Conservation (phyloP, 2,329 filamentous ascomycete genomes). For the Aspergillus fischeri region DNA sequence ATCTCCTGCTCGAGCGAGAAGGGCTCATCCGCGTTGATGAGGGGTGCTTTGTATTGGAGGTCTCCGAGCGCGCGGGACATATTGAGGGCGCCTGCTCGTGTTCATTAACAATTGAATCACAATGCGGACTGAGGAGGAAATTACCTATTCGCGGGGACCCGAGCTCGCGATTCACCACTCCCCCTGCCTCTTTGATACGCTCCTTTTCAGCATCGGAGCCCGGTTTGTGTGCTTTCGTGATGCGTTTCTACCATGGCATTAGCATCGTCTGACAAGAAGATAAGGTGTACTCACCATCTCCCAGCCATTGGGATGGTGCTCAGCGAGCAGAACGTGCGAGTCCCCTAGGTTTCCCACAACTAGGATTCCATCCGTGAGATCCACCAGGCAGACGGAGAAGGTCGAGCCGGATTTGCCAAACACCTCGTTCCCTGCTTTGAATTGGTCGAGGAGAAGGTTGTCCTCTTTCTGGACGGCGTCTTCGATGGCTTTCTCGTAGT, state of each 20-base stretch:
- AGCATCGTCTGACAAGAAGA: background rate
- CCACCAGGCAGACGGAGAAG: background rate
- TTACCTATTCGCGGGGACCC: constrained; percentile 4
- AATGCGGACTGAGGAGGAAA: background rate
- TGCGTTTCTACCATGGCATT: background rate
- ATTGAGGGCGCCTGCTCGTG: constrained; percentile 4
- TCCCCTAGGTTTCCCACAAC: background rate
- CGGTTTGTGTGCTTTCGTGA: constrained; percentile 7
- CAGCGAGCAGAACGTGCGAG: constrained; percentile 1
- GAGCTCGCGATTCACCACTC: background rate
- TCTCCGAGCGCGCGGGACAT: constrained; percentile 11
- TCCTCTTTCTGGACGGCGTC: background rate
- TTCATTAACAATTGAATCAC: background rate
- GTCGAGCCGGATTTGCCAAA: background rate
- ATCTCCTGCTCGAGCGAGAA: background rate
- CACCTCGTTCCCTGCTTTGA: background rate
- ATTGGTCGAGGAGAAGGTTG: background rate
- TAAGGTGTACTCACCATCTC: background rate
- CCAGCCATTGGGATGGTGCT: background rate
- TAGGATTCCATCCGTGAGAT: background rate
- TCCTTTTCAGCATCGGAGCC: background rate
- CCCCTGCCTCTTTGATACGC: constrained; percentile 7
- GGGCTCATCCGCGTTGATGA: constrained; percentile 1
- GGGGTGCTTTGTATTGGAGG: constrained; percentile 8
- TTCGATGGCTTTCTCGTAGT: background rate